Percentiles rank a stretch among this genome's conserved stretches.
These are phyloP conservation scores for Podospora australis DNA, from an alignment of 495 filamentous ascomycete genomes.

Conservation along the genomic window DNA sequence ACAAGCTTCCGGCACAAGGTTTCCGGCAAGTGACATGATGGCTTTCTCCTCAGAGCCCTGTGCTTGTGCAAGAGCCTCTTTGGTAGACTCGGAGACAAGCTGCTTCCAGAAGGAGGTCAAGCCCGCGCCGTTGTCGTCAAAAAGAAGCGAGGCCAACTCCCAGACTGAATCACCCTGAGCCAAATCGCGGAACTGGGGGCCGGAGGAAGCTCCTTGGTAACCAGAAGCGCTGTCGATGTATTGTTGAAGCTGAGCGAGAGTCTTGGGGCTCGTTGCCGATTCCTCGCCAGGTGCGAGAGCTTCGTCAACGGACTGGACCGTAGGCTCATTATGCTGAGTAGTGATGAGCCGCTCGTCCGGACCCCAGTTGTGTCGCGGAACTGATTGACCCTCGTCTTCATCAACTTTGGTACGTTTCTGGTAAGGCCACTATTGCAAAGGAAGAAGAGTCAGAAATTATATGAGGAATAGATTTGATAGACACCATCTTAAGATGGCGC, in stretches of 20 bases:
- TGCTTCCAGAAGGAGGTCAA: slow-evolving; percentile 56
- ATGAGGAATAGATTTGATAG: too few species aligned
- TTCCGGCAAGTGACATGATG: slow-evolving; percentile 66
- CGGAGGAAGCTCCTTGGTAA: slow-evolving; percentile 10
- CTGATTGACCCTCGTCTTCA: slow-evolving; percentile 51
- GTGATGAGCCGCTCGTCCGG: slow-evolving; percentile 66
- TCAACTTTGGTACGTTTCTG: slow-evolving; percentile 66
- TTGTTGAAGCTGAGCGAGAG: slow-evolving; percentile 23
- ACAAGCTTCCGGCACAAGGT: slow-evolving; percentile 76
- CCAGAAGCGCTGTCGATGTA: slow-evolving; percentile 21
- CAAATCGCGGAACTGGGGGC: slow-evolving; percentile 18
- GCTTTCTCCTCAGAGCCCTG: slow-evolving; percentile 72
- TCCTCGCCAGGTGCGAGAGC: slow-evolving; percentile 6
- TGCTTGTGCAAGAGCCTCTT: slow-evolving; percentile 44
- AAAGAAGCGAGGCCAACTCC: slow-evolving; percentile 78
- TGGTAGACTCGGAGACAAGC: slow-evolving; percentile 52
- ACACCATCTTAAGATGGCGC: too few species aligned
- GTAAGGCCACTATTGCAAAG: slow-evolving; percentile 72
- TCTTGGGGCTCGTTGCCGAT: slow-evolving; percentile 4
- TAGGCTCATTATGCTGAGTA: slow-evolving; percentile 28
- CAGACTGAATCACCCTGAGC: slow-evolving; percentile 59
- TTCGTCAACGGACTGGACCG: slow-evolving; percentile 17
- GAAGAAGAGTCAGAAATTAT: slow-evolving; percentile 35
- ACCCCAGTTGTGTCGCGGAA: slow-evolving; percentile 69
- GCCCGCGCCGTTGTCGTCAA: slow-evolving; percentile 59